Conservation (phyloP, 31 red algal species). For the Asparagopsis taxiformis region DNA sequence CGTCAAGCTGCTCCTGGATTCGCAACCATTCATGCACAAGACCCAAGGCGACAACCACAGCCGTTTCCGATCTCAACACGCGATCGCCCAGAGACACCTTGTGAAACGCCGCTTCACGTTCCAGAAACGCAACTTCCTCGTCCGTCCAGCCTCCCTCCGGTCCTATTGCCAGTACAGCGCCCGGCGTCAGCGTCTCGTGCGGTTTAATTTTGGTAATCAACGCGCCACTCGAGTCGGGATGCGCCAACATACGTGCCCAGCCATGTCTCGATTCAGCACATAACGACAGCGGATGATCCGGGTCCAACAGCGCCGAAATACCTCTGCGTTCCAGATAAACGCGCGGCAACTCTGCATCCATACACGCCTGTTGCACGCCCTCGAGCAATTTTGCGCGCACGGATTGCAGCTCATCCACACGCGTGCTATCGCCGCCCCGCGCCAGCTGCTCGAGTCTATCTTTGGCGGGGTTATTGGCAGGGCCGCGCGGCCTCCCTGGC, state of each 20-base stretch:
- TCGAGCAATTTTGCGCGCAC: constrained; percentile 14
- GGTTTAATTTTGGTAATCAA: not conserved
- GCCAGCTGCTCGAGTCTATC: not conserved
- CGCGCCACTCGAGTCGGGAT: not conserved
- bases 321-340: constrained; percentile 23
- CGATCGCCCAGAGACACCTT: constrained; percentile 30
- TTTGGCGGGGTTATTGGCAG: not conserved
- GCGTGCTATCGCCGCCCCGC: not conserved
- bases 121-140: constrained; percentile 17
- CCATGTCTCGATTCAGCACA: not conserved
- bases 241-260: constrained; percentile 1
- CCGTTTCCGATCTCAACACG: constrained; percentile 62
- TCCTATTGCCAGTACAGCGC: constrained; percentile 46
- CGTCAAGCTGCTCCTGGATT: not conserved
- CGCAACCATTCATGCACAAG: constrained; percentile 59
- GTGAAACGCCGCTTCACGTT: not conserved
- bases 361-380: constrained; percentile 29
- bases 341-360: constrained; percentile 9
- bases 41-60: constrained; percentile 36
- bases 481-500: constrained; percentile 6
- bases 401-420: not conserved
- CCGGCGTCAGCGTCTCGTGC: constrained; percentile 3
- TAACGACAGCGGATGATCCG: not conserved
- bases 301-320: not conserved
- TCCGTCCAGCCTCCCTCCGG: constrained; percentile 65